Evolutionary conservation across 768 basidiomycete genomes (phyloP), one percentile per base, ranked within the genome.

Genomic region (Brasilioporus rufonigricans): DNA sequence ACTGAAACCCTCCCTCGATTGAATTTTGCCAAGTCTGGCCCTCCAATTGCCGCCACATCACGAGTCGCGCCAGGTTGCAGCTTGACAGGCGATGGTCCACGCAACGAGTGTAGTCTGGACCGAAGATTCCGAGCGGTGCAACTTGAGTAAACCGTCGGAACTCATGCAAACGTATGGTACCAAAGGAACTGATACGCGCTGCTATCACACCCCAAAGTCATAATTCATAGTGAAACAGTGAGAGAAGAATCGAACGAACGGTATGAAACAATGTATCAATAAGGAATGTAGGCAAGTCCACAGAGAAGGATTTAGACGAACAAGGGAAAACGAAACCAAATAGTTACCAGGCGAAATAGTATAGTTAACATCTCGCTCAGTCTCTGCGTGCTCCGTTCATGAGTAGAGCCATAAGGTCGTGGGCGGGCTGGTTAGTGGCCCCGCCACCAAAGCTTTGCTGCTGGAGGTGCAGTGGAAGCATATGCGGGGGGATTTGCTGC

Each of bases 361-460:
- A 62, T 61, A 60, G 48, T 57, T 40, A 60, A 44, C 40, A 50
- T 48, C 49, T 44, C 53, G 50, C 61, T 83, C 74, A 90, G 61
- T 90, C 87, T 71, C 87, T 76, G 60, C 81, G 85, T 38, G 60
- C 57, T 52, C 85, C 86, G 50, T 85, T 86, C 88, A 93, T 85
- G 58, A 93, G 80, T 55, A 93, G 77, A 43, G 90, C 84, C 85
- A 93, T 91, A 61, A 93, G 73, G 66, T 93, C 90, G 57, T 87
- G 85, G 41, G 83, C 73, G 32, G 82, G 80, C 62, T 83, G 84
- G 56, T 74, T 82, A 65, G 74, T 80, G 21, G 75, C 70, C 18
- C 73, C 73, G 19, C 75, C 71, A 47, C 77, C 74, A 23, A 69
- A 65, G 27, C 77, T 77, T 72, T 83, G 85, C 62, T 82, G 85